Evolutionary conservation across 305 asterid genomes (phyloP).

Genomic region (Fraxinus latifolia): DNA sequence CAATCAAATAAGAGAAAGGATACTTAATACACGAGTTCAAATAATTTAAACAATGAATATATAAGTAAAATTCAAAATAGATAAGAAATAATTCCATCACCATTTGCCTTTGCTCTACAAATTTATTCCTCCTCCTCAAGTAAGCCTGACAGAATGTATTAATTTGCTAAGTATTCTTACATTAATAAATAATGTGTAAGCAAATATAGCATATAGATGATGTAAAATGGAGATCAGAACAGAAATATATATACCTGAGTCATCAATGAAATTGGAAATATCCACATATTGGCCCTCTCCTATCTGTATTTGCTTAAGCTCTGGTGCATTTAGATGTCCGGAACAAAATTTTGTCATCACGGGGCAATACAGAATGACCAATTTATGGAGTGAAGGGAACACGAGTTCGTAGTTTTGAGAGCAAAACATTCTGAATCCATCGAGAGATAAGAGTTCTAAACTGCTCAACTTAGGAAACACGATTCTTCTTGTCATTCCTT

Average conservation of each 20-base stretch:
- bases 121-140: neutral
- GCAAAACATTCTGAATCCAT: neutral
- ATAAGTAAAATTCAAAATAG: too few relatives aligned
- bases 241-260: neutral
- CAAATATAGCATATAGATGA: neutral
- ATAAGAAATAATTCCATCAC: neutral
- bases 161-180: neutral
- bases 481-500: neutral
- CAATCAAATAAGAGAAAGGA: neutral
- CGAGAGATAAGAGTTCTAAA: neutral
- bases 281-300: neutral
- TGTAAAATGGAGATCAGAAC: neutral
- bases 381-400: constrained; percentile 9
- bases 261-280: neutral
- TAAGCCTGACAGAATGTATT: neutral
- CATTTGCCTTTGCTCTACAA: neutral
- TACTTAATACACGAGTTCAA: neutral
- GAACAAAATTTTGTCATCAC: neutral
- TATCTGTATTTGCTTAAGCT: neutral
- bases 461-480: constrained; percentile 8
- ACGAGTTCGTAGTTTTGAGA: neutral
- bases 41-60: too few relatives aligned
- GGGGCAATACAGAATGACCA: neutral
- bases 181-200: neutral
- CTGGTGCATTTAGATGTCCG: constrained; percentile 5